A percentile compares a stretch with the other conserved stretches of the same genome.
Conservation (phyloP, 139 green algal species). For the Desmodesmus armatus region DNA sequence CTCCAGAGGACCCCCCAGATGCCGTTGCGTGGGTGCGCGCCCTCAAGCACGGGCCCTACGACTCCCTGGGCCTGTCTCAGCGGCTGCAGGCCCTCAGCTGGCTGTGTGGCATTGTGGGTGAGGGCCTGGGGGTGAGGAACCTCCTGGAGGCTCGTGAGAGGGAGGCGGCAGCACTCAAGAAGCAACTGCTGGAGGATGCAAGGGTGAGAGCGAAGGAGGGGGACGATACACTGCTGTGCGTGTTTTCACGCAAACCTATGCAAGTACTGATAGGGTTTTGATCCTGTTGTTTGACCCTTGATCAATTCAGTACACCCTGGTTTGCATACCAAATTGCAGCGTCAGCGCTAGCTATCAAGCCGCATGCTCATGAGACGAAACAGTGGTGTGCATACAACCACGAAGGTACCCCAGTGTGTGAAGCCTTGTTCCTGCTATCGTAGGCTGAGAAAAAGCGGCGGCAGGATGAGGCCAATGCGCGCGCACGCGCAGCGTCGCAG, state of each 20-base stretch:
- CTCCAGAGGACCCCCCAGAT: conserved; percentile 12
- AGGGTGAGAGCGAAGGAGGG: conserved; percentile 52
- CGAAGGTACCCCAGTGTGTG: too few species aligned
- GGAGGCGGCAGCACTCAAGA: conserved; percentile 63
- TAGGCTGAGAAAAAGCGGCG: conserved; percentile 66
- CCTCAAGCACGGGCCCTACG: conserved; percentile 68
- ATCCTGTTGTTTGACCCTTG: too few species aligned
- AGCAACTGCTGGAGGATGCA: conserved; percentile 68
- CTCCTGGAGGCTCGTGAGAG: conserved; percentile 71
- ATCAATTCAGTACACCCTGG: too few species aligned
- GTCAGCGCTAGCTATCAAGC: too few species aligned
- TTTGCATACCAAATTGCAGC: too few species aligned
- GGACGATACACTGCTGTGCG: not conserved
- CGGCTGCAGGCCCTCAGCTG: conserved; percentile 70
- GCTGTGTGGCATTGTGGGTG: conserved; percentile 66
- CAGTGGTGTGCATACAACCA: too few species aligned
- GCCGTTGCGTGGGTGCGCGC: conserved; percentile 62
- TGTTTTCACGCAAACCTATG: not conserved
- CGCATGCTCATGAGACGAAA: too few species aligned
- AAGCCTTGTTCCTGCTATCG: not conserved
- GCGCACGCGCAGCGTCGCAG: conserved; percentile 55
- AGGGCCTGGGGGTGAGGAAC: conserved; percentile 64
- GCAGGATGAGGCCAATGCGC: conserved; percentile 58
- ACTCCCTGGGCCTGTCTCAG: conserved; percentile 66
- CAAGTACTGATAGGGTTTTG: too few species aligned